These are phyloP conservation scores for Aspergillus brunneoviolaceus DNA, from an alignment of 2,329 filamentous ascomycete species.

Conservation along the genomic window DNA sequence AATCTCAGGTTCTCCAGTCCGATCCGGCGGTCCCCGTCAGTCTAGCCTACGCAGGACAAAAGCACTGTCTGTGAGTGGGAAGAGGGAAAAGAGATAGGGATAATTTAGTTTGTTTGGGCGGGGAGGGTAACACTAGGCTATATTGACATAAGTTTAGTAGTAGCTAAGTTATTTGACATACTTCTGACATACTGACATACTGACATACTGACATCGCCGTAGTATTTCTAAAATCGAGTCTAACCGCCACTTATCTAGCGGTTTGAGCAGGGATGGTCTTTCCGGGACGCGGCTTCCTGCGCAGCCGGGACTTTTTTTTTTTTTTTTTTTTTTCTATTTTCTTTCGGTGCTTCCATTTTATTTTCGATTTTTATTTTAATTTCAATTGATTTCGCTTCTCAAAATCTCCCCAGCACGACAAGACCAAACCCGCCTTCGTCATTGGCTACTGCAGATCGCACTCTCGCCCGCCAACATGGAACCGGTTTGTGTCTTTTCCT, in stretches of 20 bases:
- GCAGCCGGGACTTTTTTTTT: conserved; percentile 2
- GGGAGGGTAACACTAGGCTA: background rate
- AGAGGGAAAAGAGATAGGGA: background rate
- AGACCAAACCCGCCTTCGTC: background rate
- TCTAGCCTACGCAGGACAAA: background rate
- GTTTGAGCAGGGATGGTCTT: conserved; percentile 3
- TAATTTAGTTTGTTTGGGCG: background rate
- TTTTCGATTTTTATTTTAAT: too few relatives aligned
- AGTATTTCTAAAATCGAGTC: background rate
- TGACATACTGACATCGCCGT: too few relatives aligned
- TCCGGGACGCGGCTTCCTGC: conserved; percentile 1
- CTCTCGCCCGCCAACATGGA: conserved; percentile 11
- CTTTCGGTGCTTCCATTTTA: too few relatives aligned
- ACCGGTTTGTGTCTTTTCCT: conserved; percentile 10
- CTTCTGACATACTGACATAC: background rate
- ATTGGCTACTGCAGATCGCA: conserved; percentile 5
- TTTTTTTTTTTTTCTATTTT: too few relatives aligned
- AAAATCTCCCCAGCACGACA: background rate
- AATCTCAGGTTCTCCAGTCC: background rate
- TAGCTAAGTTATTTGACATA: too few relatives aligned
- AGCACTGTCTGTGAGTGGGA: background rate
- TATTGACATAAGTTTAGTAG: background rate
- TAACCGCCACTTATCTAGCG: background rate
- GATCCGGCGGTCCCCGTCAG: background rate
- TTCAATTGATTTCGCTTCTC: too few relatives aligned